Evolutionary conservation across 805 yeast genomes (phyloP).

Genomic region (Suhomyces emberorum): DNA sequence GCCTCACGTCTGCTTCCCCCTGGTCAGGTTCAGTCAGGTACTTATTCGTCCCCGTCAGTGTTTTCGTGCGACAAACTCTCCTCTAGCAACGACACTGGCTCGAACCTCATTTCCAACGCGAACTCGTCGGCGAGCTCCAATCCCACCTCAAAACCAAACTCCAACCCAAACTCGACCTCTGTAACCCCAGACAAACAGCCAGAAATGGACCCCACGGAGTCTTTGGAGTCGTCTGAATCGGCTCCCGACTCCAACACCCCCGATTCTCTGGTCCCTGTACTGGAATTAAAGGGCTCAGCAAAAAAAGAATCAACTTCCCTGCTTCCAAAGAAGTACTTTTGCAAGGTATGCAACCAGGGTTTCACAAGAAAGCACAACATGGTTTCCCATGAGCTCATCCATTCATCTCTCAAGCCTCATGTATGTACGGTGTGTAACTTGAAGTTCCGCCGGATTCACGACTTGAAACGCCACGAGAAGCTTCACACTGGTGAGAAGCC

Average conservation of each 20-base stretch:
- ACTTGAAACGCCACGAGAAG: slow-evolving; percentile 70
- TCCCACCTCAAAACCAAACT: too few species aligned
- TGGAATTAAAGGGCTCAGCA: too few species aligned
- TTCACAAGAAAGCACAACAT: slow-evolving; percentile 74
- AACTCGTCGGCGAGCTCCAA: too few species aligned
- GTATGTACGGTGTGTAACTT: slow-evolving; percentile 58
- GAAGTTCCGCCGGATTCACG: slow-evolving; percentile 70
- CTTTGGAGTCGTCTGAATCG: too few species aligned
- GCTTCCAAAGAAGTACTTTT: slow-evolving; percentile 37
- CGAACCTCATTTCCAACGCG: too few species aligned
- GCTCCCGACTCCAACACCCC: too few species aligned
- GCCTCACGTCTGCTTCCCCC: not conserved
- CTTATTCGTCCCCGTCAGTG: not conserved
- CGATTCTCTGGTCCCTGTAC: too few species aligned
- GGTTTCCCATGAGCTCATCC: slow-evolving; percentile 69
- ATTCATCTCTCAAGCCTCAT: slow-evolving; percentile 62
- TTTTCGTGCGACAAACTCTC: not conserved
- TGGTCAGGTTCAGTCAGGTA: not conserved
- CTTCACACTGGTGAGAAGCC: slow-evolving; percentile 78
- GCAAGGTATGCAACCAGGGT: slow-evolving; percentile 58
- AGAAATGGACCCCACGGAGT: too few species aligned
- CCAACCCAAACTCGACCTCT: too few species aligned
- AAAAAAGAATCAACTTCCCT: too few species aligned
- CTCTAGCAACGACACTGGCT: too few species aligned
- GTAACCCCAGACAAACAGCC: not conserved